These are phyloP conservation scores for Hypoxylon rubiginosum DNA, from an alignment of 2,329 filamentous ascomycete genomes.

Conservation along the genomic window DNA sequence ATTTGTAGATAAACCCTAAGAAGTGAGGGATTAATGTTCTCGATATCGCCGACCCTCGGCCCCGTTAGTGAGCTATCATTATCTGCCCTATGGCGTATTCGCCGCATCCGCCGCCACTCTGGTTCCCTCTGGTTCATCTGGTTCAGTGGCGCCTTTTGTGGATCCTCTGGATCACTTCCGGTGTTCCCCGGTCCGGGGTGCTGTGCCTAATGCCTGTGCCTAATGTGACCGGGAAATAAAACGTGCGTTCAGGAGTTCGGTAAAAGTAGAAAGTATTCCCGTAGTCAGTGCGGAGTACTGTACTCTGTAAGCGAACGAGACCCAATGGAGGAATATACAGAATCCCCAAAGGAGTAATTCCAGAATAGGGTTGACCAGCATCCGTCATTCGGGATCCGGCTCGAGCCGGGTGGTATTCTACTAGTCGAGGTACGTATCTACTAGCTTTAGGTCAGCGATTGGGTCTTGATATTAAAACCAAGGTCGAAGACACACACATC, in stretches of 20 bases:
- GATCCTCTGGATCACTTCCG: not conserved
- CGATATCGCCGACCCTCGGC: not conserved
- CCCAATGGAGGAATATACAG: not conserved
- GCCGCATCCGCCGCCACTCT: not conserved
- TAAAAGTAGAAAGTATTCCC: not conserved
- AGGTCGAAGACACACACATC: slow-evolving; percentile 1
- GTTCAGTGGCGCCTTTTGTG: not conserved
- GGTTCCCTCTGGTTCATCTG: not conserved
- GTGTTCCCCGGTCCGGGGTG: not conserved
- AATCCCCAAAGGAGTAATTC: not conserved
- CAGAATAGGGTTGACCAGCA: not conserved
- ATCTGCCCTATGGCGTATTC: not conserved
- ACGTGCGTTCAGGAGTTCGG: not conserved
- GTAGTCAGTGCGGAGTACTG: slow-evolving; percentile 3
- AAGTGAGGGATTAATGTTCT: not conserved
- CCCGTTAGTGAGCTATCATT: slow-evolving; percentile 1
- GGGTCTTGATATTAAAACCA: slow-evolving; percentile 3
- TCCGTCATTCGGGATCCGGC: not conserved
- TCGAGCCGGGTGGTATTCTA: not conserved
- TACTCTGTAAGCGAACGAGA: slow-evolving; percentile 3
- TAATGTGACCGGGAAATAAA: slow-evolving; percentile 3
- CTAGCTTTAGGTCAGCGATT: not conserved
- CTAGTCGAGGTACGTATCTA: not conserved
- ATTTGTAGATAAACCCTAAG: slow-evolving; percentile 1
- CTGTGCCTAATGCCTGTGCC: not conserved